These are phyloP conservation scores for Pseudevernia furfuracea DNA, from an alignment of 495 filamentous ascomycete genomes.

Conservation along the genomic window DNA sequence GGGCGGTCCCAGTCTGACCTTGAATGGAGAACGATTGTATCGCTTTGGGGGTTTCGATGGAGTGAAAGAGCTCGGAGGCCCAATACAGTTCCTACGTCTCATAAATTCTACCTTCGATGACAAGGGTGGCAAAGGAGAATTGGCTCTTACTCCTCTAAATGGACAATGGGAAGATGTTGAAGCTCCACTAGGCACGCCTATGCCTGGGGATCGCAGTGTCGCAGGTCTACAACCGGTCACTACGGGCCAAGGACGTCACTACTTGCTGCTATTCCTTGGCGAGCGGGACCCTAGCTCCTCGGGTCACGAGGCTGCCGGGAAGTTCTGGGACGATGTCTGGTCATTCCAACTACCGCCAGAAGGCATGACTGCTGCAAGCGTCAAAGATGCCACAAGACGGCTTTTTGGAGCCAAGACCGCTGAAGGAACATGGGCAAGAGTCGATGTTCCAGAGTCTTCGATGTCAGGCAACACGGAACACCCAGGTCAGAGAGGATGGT, in stretches of 20 bases:
- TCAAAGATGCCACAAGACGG: constrained; percentile 37
- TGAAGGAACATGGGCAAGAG: constrained; percentile 31
- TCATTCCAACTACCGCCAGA: constrained; percentile 54
- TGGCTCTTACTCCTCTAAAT: constrained; percentile 16
- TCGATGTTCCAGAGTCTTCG: constrained; percentile 23
- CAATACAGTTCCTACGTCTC: constrained; percentile 43
- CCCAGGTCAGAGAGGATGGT: constrained; percentile 37
- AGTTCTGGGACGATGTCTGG: constrained; percentile 68
- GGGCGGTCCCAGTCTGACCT: constrained; percentile 56
- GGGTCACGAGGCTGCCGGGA: constrained; percentile 60
- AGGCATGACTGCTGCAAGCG: constrained; percentile 26
- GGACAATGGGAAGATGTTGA: constrained; percentile 24
- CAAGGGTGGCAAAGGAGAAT: constrained; percentile 26
- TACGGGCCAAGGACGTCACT: constrained; percentile 47
- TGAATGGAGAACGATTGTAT: constrained; percentile 51
- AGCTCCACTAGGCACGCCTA: constrained; percentile 6
- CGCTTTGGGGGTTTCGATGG: constrained; percentile 71
- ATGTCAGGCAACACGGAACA: constrained; percentile 11
- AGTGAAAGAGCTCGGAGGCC: constrained; percentile 52
- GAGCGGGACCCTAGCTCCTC: constrained; percentile 53
- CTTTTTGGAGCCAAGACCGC: constrained; percentile 44
- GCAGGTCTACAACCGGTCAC: constrained; percentile 38
- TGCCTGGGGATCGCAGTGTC: constrained; percentile 41
- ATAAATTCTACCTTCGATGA: constrained; percentile 21
- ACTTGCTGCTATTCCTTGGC: constrained; percentile 60